Evolutionary conservation across 345 rosid genomes (phyloP).

Genomic region (Pseudoturritis turrita): DNA sequence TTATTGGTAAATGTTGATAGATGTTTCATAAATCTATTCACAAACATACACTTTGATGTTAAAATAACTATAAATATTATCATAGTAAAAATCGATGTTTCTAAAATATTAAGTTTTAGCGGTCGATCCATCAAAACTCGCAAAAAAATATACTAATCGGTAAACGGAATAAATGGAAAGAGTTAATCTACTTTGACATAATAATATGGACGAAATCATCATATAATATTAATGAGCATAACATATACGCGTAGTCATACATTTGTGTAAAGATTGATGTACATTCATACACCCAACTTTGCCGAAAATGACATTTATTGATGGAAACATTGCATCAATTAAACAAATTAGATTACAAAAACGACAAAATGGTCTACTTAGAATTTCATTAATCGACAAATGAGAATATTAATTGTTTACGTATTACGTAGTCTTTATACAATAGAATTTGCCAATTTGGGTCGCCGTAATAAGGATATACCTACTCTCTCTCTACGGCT

Average conservation of each 20-base stretch:
- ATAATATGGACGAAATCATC: no score
- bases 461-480: conserved; percentile 26
- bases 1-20: no score
- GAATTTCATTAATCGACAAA: background rate
- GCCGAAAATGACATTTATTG: conserved; percentile 22
- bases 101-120: no score
- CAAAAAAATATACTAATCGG: no score
- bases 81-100: no score
- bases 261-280: conserved; percentile 14
- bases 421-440: conserved; percentile 1
- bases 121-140: no score
- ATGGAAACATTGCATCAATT: conserved; percentile 16
- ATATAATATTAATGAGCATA: background rate
- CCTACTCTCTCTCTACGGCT: conserved; percentile 12
- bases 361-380: conserved; percentile 20
- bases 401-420: background rate
- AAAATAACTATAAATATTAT: no score
- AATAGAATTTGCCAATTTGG: conserved; percentile 12
- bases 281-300: conserved; percentile 29
- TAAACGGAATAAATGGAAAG: no score
- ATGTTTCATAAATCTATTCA: no score
- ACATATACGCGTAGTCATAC: conserved; percentile 20
- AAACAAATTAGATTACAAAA: background rate
- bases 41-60: no score
- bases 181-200: no score